Base-by-base conservation (phyloP, 2,329 filamentous ascomycete genomes). In the Neofusicoccum umdonicola region DNA sequence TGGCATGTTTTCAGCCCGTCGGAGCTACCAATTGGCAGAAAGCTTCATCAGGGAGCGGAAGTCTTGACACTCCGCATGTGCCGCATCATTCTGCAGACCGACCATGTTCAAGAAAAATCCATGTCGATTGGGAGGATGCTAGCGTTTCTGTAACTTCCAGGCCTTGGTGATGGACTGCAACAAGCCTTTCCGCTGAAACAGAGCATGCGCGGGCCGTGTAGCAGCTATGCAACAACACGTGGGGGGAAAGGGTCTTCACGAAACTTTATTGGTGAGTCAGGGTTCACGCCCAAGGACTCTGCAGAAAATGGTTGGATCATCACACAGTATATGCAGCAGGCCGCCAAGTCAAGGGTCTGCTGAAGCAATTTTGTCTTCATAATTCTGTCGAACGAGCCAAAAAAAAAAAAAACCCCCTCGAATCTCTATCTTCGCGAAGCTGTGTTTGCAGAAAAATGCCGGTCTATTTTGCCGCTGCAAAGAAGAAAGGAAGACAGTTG, bases 381-480 rank as follows among this genome's bases (percentile, higher is more conserved):
- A n/a, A 37, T 27, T 35, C 31, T 60, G 31, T 44, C 42, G 27
- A 31, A 31, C 27, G 27, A 31, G 27, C 27, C 27, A 47, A 47
- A 60, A n/a, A 19, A 47, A 22, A 9, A 22, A 22, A 22, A 22
- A 22, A 2, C 2, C 19, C 56, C 27, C 39, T 44, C 7, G 35
- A 31, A 31, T 31, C 27, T 60, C 56, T 60, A 60, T 60, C 31
- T 47, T 60, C 41, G 31, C 41, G 19, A 44, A 22, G n/a, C 22
- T 19, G 22, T 22, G 56, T 31, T 35, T 37, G 27, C 17, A 19
- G 42, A 22, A 19, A 37, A 19, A 39, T 45, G 52, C 15, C 31
- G 39, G 27, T 60, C 56, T 60, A 60, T 47, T 60, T 37, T 60
- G 42, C 41, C 42, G n/a, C 56, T n/a, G 41, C 11, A 35, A 45